phyloP scores from a whole-genome alignment of 208 protist species.

The Borovskyia barvae region DNA sequence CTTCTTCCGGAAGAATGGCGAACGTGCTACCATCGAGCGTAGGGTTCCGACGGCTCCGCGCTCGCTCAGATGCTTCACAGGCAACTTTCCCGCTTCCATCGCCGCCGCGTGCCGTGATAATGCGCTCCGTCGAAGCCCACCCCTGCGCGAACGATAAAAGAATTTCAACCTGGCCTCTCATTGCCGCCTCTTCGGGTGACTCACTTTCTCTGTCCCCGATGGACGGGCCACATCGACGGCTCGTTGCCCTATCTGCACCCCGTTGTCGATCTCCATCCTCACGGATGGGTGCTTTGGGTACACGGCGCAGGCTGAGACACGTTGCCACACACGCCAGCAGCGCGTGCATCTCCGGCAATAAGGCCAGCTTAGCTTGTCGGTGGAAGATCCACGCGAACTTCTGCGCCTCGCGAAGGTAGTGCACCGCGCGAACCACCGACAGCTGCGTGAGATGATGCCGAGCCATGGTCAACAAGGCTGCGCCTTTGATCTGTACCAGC shows the following conservation, averaged over 20 bases:
- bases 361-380: conserved; percentile 26
- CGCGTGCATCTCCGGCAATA: conserved; percentile 44
- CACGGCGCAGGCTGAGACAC: conserved; percentile 38
- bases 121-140: conserved; percentile 5
- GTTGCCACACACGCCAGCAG: conserved; percentile 38
- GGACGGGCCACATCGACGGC: neutral
- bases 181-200: neutral
- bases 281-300: conserved; percentile 7
- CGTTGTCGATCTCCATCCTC: neutral
- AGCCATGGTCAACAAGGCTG: conserved; percentile 41
- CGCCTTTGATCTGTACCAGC: conserved; percentile 53
- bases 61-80: no score
- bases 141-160: conserved; percentile 17
- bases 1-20: conserved; percentile 20
- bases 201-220: conserved; percentile 2
- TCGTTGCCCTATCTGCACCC: no score
- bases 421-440: conserved; percentile 21
- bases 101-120: neutral
- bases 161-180: no score
- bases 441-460: conserved; percentile 40
- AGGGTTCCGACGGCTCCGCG: no score
- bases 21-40: neutral
- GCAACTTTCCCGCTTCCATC: no score
- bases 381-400: conserved; percentile 48
- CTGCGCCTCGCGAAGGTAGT: conserved; percentile 33